Evolutionary conservation across 176 grass and related monocot genomes (phyloP), one percentile per base, ranked within the genome.

Genomic region (Tuctoria greenei): DNA sequence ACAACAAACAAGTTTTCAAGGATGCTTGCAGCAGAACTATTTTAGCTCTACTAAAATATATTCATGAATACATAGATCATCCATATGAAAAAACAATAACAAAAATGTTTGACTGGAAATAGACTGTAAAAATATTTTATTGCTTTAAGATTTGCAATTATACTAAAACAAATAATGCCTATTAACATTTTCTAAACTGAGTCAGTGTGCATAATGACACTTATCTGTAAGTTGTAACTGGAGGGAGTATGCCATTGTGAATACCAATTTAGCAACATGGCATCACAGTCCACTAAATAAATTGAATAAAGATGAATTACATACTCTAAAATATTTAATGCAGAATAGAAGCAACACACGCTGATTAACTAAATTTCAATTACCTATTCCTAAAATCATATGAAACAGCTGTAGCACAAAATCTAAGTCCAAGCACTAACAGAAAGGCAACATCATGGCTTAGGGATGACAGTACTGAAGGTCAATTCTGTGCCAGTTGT

Each of bases 271-370:
- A 74, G 21, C 39, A 41, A 16, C 21, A 55, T 40, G 15, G 7
- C 60, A 73, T 39, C 0, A 23, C 9, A 72, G 36, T 72, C 23
- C 60, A 67, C 31, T 60, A 18, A 20, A 63, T 74, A 23, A 35
- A 46, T 23, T 42, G 23, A 73, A 72, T 59, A 57, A 58, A 85
- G 31, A 79, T 50, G 64, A 7, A 4, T 67, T 63, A 20, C 11
- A 51, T 60, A 46, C n/a, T 61, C 61, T 66, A 21, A 73, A 85
- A 16, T 42, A 72, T 57, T 58, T 57, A 17, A 35, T 18, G 1
- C 6, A 6, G 27, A 50, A 49, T 49, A 45, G 15, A 46, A 25
- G 23, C 16, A 85, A 39, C 20, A 23, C 26, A 44, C n/a, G n/a
- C 13, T 1, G 16, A 12, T 34, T 51, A 34, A 55, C 49, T 44